Base-by-base conservation (phyloP, 352 stramenopile species). In the Achlya hypogyna region DNA sequence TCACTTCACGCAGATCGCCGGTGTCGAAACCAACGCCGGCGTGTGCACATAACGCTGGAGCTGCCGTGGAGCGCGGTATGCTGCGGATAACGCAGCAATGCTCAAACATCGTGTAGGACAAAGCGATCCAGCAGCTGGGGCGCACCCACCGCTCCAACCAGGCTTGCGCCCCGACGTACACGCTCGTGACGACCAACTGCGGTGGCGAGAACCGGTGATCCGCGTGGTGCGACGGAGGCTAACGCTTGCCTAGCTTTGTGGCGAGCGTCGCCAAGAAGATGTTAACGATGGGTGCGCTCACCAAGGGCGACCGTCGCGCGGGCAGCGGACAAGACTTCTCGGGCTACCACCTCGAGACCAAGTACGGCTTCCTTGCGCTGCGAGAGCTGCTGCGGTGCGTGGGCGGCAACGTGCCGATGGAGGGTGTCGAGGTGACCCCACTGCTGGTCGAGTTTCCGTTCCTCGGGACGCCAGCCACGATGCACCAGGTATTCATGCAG, bases 41-140 rank as follows among this genome's bases (percentile, higher is more conserved):
- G 87, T 9, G 73, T 95, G 22, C 87, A 96, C 73, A 86, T 93
- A 34, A 96, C 87, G 20, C 75, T 94, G 18, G 87, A 96, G 70
- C 38, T 72, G 22, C 72, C 77, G 5, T 84, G 78, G 78, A 72
- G 74, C 6, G 81, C 83, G 22, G 64, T 70, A 66, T n/a, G 42
- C n/a, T 66, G 63, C 35, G 6, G 10, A 9, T 66, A 25, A 27
- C 16, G 49, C 25, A 56, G 14, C 31, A 31, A 56, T 47, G 12
- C 29, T n/a, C 23, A 51, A 14, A 27, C 22, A 20, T 14, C 2
- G 6, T n/a, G 12, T 45, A 67, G 60, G 82, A 91, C 59, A 88
- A 66, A 42, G 69, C 69, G 10, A 67, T 74, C 25, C 69, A 74
- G 59, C 69, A 74, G 43, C 45, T 74, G 1, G 69, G 69, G 0